Percentiles rank a stretch among this genome's conserved stretches.
Conservation (phyloP, 805 yeast species). For the Kuraishia capsulata region DNA sequence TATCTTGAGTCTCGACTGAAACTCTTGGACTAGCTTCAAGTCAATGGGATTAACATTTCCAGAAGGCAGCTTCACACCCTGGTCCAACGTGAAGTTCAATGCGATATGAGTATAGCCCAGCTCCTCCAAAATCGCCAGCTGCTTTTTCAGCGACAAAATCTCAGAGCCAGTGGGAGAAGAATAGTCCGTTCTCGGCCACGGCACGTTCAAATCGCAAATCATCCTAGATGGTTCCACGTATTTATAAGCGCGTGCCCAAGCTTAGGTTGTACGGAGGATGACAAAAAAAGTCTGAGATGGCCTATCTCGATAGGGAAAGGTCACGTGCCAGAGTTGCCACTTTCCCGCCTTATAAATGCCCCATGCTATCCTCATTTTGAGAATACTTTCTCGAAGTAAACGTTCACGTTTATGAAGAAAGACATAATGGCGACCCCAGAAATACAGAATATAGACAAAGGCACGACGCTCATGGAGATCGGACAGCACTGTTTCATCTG, state of each 20-base stretch:
- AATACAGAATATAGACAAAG: slow-evolving; percentile 4
- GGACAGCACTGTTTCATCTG: slow-evolving; percentile 52
- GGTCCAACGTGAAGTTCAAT: slow-evolving; percentile 51
- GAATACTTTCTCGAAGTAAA: no score
- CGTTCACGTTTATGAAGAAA: no score
- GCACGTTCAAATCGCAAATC: slow-evolving; percentile 62
- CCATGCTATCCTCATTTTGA: no score
- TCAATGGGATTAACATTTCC: slow-evolving; percentile 37
- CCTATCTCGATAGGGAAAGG: no score
- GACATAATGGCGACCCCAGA: slow-evolving; percentile 1
- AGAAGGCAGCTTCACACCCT: slow-evolving; percentile 42
- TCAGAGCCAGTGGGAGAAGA: slow-evolving; percentile 31
- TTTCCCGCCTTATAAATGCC: no score
- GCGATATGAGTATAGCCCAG: slow-evolving; percentile 75
- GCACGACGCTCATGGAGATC: slow-evolving; percentile 35
- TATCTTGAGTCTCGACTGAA: slow-evolving; percentile 28
- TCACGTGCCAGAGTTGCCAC: no score
- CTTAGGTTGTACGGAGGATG: no score
- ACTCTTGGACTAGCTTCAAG: slow-evolving; percentile 23
- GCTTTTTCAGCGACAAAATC: slow-evolving; percentile 33
- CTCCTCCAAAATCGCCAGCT: slow-evolving; percentile 42
- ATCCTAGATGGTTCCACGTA: no score
- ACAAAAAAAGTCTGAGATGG: no score
- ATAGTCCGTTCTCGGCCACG: slow-evolving; percentile 58
- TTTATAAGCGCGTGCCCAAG: no score